These are phyloP conservation scores for Penicillium occitanis DNA, from an alignment of 2,329 filamentous ascomycete genomes.

Conservation along the genomic window DNA sequence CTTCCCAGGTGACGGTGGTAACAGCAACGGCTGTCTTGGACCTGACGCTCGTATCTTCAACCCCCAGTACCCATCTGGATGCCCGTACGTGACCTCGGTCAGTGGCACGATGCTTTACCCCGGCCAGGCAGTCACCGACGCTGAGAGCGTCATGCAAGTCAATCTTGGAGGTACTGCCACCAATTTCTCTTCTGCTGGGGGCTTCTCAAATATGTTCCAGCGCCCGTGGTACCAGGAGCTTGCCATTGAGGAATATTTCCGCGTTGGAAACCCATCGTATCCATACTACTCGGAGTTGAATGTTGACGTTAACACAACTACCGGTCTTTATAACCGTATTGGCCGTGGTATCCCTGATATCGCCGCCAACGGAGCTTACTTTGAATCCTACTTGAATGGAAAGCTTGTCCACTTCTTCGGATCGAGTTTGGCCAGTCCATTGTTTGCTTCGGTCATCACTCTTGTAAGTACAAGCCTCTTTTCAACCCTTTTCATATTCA, in stretches of 20 bases:
- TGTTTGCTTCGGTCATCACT: slow-evolving; percentile 34
- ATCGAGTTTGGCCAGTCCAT: slow-evolving; percentile 31
- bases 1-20: slow-evolving; percentile 38
- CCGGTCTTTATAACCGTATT: slow-evolving; percentile 45
- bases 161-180: slow-evolving; percentile 28
- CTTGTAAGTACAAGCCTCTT: slow-evolving; percentile 26
- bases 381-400: slow-evolving; percentile 27
- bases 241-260: slow-evolving; percentile 46
- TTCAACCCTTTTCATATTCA: not conserved
- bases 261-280: slow-evolving; percentile 30
- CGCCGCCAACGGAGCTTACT: slow-evolving; percentile 44
- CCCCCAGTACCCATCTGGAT: slow-evolving; percentile 51
- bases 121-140: slow-evolving; percentile 29
- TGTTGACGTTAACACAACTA: slow-evolving; percentile 37
- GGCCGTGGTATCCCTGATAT: slow-evolving; percentile 55
- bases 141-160: slow-evolving; percentile 35
- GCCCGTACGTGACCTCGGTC: slow-evolving; percentile 54
- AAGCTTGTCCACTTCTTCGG: slow-evolving; percentile 29
- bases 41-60: slow-evolving; percentile 47
- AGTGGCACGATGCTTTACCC: slow-evolving; percentile 40
- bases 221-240: slow-evolving; percentile 45
- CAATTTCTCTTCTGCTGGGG: slow-evolving; percentile 45
- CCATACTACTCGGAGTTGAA: slow-evolving; percentile 36
- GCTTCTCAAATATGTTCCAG: slow-evolving; percentile 50
- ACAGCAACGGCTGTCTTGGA: slow-evolving; percentile 40